Evolutionary conservation across 768 basidiomycete genomes (phyloP).

Genomic region (Russula emetica): DNA sequence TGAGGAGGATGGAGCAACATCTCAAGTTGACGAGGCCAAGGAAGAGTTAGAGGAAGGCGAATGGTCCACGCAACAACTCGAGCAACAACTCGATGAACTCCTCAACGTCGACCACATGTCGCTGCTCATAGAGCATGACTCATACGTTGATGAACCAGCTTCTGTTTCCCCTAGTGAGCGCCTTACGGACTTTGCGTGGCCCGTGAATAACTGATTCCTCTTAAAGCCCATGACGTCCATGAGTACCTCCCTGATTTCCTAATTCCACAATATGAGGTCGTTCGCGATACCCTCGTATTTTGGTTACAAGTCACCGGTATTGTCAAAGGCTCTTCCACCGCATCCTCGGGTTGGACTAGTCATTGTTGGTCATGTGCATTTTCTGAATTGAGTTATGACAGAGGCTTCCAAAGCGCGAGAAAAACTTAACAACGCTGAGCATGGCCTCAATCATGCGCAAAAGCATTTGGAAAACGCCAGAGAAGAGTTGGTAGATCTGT

Average conservation of each 20-base stretch:
- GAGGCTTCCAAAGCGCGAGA: conserved; percentile 63
- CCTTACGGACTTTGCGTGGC: neutral
- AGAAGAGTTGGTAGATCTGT: conserved; percentile 61
- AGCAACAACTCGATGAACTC: conserved; percentile 52
- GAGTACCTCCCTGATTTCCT: conserved; percentile 84
- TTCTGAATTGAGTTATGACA: conserved; percentile 25
- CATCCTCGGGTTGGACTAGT: conserved; percentile 40
- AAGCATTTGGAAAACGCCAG: conserved; percentile 52
- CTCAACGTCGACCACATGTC: conserved; percentile 66
- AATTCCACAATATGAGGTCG: conserved; percentile 64
- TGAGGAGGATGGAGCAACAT: conserved; percentile 32
- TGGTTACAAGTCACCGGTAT: conserved; percentile 66
- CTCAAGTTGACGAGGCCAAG: conserved; percentile 25
- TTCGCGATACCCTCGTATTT: conserved; percentile 56
- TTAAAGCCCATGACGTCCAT: conserved; percentile 71
- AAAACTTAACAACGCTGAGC: conserved; percentile 59
- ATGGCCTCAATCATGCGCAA: conserved; percentile 48
- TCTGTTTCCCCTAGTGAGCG: conserved; percentile 49
- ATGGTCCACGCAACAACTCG: conserved; percentile 58
- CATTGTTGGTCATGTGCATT: neutral
- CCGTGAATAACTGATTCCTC: conserved; percentile 6
- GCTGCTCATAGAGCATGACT: conserved; percentile 74
- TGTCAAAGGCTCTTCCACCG: conserved; percentile 38
- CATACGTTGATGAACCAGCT: conserved; percentile 47
- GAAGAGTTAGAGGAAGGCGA: conserved; percentile 50